Evolutionary conservation across 352 stramenopile species (phyloP), one percentile per base, ranked within the genome.

Genomic region (Phytophthora cryptogea): DNA sequence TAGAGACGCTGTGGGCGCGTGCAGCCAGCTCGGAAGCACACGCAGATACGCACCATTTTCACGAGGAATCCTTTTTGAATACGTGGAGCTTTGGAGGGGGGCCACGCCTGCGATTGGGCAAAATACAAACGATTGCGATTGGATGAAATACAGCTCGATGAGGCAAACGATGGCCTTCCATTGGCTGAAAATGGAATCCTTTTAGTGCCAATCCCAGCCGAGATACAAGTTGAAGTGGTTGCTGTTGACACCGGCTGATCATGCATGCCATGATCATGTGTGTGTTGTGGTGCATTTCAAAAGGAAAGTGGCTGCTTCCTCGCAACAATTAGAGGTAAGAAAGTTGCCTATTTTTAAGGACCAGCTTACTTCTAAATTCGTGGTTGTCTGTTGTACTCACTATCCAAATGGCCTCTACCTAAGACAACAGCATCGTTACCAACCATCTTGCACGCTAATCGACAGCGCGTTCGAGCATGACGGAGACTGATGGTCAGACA

Each of bases 61-160:
- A 43, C 20, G n/a, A 61, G 39, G 63, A 68, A 69, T 72, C 57
- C 62, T 66, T 72, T 71, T 62, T 59, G 43, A 59, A 36, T 69
- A 71, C 66, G 66, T 75, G 66, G 66, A 75, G 63, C 62, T 65
- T 63, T 17, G 20, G 28, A 63, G 41, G 42, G 44, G 46, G 20
- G 35, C 37, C 2, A 44, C 11, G 16, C 30, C 14, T 4, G 8
- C 39, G 9, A 44, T 44, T 44, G 39, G 39, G 16, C 0, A 9
- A 13, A 44, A 44, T 28, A 6, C 1, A 27, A n/a, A 11, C n/a
- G 14, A 3, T 2, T n/a, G n/a, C 0, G 39, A 26, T 52, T 40
- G 45, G 30, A n/a, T 3, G 28, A 51, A 51, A 40, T 13, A 17
- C 33, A 27, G 61, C 58, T 74, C 39, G 35, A 16, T 56, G 61